Conservation (phyloP, 345 rosid genomes). For the Cardiospermum halicacabum region DNA sequence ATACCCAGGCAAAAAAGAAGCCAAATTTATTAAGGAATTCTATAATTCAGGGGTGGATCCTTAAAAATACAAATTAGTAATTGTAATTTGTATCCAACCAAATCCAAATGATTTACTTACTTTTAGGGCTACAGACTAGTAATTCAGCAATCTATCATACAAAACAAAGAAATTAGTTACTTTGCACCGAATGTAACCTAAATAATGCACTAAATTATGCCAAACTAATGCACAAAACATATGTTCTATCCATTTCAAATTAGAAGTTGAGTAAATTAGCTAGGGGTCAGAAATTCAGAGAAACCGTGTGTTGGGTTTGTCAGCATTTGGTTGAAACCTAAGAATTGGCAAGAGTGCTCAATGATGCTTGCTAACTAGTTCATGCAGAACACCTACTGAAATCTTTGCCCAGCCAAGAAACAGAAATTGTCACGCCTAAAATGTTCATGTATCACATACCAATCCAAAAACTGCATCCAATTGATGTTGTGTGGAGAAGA, state of each 20-base stretch:
- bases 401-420: neutral
- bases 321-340: neutral
- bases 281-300: neutral
- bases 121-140: neutral
- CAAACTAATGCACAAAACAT: too few relatives aligned
- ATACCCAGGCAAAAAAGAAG: neutral
- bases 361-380: too few relatives aligned
- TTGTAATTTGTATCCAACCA: neutral
- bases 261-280: neutral
- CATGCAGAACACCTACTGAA: neutral
- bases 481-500: conserved; percentile 68
- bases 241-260: neutral
- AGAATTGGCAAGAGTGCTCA: too few relatives aligned
- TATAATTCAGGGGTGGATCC: too few relatives aligned
- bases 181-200: neutral
- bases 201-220: neutral
- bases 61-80: too few relatives aligned
- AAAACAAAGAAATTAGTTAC: neutral
- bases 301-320: neutral
- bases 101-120: neutral
- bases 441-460: conserved; percentile 36
- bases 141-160: too few relatives aligned
- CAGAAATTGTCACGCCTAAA: neutral
- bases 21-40: too few relatives aligned
- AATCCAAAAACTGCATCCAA: conserved; percentile 80